Evolutionary conservation across 495 filamentous ascomycete species (phyloP).

Genomic region (Tuber aestivum): DNA sequence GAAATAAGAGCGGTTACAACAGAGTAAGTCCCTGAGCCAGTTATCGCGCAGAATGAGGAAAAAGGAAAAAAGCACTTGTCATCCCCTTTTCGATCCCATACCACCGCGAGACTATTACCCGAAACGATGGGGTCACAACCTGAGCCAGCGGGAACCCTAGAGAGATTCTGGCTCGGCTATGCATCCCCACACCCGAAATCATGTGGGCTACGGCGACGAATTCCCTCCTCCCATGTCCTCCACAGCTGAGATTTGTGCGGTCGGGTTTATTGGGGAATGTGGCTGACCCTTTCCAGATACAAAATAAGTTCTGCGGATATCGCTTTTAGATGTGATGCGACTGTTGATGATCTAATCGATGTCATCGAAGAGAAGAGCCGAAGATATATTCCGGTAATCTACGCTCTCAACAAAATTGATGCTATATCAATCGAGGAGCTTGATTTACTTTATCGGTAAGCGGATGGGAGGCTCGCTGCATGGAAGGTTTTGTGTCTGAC

Average conservation of each 20-base stretch:
- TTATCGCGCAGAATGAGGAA: background rate
- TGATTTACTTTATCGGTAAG: slow-evolving; percentile 75
- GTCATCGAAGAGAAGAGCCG: slow-evolving; percentile 90
- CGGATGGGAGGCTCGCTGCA: background rate
- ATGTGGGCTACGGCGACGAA: background rate
- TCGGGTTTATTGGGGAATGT: slow-evolving; percentile 66
- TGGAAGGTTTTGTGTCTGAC: slow-evolving; percentile 3
- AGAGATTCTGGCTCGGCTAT: background rate
- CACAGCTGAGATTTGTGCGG: slow-evolving; percentile 87
- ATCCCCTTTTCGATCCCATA: background rate
- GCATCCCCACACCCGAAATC: slow-evolving; percentile 28
- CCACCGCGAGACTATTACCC: background rate
- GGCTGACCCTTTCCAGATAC: slow-evolving; percentile 50
- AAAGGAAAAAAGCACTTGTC: background rate
- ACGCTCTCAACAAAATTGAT: slow-evolving; percentile 98
- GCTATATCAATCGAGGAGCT: slow-evolving; percentile 95
- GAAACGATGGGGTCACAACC: background rate
- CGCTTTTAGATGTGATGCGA: slow-evolving; percentile 93
- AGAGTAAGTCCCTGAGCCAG: background rate
- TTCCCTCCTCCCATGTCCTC: background rate
- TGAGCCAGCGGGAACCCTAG: background rate
- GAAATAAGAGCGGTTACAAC: slow-evolving; percentile 5
- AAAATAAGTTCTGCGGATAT: slow-evolving; percentile 96
- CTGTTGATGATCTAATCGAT: slow-evolving; percentile 88
- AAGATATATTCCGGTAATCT: slow-evolving; percentile 95